A percentile compares a stretch with the other conserved stretches of the same genome.
phyloP scores from a whole-genome alignment of 192 early-diverging fungal genomes.

The Glomus cerebriforme region DNA sequence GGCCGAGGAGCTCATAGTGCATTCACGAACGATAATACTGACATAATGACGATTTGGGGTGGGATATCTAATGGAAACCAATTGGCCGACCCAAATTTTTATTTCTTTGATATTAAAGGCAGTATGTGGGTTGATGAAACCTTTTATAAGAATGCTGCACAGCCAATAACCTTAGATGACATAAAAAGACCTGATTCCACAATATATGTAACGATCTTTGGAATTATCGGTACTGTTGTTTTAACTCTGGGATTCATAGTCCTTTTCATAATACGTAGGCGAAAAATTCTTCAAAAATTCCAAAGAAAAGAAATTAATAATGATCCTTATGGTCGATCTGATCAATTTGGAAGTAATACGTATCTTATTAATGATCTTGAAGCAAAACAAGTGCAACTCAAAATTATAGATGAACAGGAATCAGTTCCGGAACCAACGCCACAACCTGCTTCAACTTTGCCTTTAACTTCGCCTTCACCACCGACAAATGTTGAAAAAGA shows the following conservation, averaged over 20 bases:
- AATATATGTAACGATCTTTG: not conserved
- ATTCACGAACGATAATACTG: not conserved
- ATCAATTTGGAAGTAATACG: not conserved
- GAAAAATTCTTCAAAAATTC: not conserved
- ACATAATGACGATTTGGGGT: slow-evolving; percentile 25
- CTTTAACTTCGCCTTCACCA: not conserved
- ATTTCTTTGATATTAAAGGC: slow-evolving; percentile 20
- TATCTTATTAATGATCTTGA: not conserved
- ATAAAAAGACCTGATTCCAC: not conserved
- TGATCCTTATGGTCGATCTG: slow-evolving; percentile 16
- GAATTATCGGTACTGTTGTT: not conserved
- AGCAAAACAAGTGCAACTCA: not conserved
- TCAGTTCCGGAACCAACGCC: not conserved
- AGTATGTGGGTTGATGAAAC: not conserved
- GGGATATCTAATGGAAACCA: not conserved
- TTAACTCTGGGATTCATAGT: not conserved
- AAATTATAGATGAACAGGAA: not conserved
- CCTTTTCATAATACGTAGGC: slow-evolving; percentile 8
- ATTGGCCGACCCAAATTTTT: not conserved
- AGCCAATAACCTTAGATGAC: not conserved
- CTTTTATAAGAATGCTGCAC: not conserved
- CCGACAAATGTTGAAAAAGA: not conserved
- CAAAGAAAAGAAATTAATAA: not conserved
- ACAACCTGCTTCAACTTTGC: not conserved
- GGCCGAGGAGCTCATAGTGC: slow-evolving; percentile 8